phyloP scores from a whole-genome alignment of 805 yeast species.

The Ogataea nitratoaversa region DNA sequence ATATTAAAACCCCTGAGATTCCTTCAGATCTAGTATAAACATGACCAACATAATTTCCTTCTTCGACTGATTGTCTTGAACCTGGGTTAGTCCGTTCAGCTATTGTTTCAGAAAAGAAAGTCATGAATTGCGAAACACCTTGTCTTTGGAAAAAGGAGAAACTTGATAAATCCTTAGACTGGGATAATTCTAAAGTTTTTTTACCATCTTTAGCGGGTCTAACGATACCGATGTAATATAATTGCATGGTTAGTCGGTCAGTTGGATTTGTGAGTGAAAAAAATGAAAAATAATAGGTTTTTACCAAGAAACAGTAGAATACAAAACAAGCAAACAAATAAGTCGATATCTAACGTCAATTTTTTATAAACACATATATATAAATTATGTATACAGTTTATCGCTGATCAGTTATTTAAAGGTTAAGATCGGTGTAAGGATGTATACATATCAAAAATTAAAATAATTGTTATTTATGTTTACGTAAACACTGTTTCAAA shows the following conservation, averaged over 20 bases:
- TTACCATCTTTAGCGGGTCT: slow-evolving; percentile 48
- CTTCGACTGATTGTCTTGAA: slow-evolving; percentile 92
- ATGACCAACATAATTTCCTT: slow-evolving; percentile 86
- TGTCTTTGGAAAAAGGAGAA: slow-evolving; percentile 80
- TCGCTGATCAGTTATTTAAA: too few species aligned
- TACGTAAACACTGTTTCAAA: too few species aligned
- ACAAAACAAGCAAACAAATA: not conserved
- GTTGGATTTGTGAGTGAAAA: not conserved
- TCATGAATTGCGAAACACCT: slow-evolving; percentile 87
- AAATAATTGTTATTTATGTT: too few species aligned
- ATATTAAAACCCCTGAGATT: slow-evolving; percentile 81
- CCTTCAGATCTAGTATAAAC: slow-evolving; percentile 90
- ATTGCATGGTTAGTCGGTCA: slow-evolving; percentile 75
- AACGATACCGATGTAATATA: slow-evolving; percentile 84
- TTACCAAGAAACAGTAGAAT: too few species aligned
- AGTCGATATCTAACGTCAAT: too few species aligned
- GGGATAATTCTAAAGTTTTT: slow-evolving; percentile 69
- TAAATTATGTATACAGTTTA: too few species aligned
- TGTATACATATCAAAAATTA: too few species aligned
- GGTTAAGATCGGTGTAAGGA: too few species aligned
- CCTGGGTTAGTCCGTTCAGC: slow-evolving; percentile 84
- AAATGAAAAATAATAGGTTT: not conserved
- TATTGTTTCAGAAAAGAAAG: slow-evolving; percentile 88
- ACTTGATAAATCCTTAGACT: slow-evolving; percentile 77
- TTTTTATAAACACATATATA: too few species aligned